Conservation (phyloP, 2,329 filamentous ascomycete species). For the Fusarium marasasianum region DNA sequence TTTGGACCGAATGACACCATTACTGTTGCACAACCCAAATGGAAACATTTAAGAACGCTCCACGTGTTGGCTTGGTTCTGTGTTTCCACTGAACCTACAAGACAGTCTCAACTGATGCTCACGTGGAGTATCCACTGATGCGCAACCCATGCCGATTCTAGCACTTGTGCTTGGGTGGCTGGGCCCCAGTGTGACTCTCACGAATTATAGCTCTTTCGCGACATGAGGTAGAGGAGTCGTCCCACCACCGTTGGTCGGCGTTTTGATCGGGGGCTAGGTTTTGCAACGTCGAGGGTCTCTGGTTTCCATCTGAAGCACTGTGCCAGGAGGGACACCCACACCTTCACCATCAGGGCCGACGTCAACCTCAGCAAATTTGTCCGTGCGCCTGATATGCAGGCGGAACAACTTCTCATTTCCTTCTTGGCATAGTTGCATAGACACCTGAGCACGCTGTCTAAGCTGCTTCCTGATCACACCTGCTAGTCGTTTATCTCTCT, state of each 20-base stretch:
- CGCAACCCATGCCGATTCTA: conserved; percentile 42
- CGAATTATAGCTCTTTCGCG: conserved; percentile 36
- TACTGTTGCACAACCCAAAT: conserved; percentile 39
- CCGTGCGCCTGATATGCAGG: conserved; percentile 34
- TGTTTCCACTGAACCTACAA: conserved; percentile 36
- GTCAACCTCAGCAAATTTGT: conserved; percentile 33
- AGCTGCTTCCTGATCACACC: neutral
- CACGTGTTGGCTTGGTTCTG: conserved; percentile 44
- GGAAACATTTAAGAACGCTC: conserved; percentile 40
- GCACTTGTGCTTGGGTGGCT: conserved; percentile 39
- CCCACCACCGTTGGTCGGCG: conserved; percentile 30
- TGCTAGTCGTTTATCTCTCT: neutral
- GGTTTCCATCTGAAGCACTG: conserved; percentile 28
- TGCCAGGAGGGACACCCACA: conserved; percentile 28
- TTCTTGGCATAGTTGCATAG: conserved; percentile 37
- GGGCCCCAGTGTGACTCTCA: conserved; percentile 36
- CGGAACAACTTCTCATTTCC: conserved; percentile 38
- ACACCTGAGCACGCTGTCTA: neutral
- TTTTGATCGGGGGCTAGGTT: conserved; percentile 14
- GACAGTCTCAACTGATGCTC: conserved; percentile 39
- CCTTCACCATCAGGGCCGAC: conserved; percentile 30
- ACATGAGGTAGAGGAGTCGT: conserved; percentile 35
- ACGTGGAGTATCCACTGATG: conserved; percentile 47
- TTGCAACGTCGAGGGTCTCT: conserved; percentile 22
- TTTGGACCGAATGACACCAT: conserved; percentile 22